Conservation (phyloP, 164 flowering plant species). For the Nelumbo lutea region DNA sequence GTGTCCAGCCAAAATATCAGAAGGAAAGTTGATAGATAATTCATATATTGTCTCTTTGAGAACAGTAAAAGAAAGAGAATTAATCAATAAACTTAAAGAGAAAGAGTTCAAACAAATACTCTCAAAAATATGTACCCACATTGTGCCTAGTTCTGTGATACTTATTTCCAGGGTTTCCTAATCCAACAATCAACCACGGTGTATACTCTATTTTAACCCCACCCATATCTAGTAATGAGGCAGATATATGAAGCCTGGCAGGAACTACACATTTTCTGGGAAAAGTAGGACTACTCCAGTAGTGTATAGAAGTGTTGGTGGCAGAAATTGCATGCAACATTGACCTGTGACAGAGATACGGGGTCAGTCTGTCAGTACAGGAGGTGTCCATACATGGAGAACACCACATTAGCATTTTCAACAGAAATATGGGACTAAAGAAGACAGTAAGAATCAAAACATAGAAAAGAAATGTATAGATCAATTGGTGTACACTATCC, state of each 20-base stretch:
- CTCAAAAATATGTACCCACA: constrained; percentile 32
- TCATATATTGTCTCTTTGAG: background rate
- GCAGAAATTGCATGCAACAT: constrained; percentile 56
- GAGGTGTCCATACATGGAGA: background rate
- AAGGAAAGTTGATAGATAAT: background rate
- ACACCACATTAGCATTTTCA: background rate
- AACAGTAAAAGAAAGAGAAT: background rate
- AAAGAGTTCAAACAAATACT: background rate
- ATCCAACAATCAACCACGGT: constrained; percentile 92
- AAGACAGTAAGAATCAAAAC: too few species aligned
- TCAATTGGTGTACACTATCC: too few species aligned
- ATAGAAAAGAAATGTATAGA: too few species aligned
- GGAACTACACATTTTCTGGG: constrained; percentile 18
- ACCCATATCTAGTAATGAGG: constrained; percentile 40
- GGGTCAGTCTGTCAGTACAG: background rate
- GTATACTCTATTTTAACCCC: constrained; percentile 71
- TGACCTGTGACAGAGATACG: constrained; percentile 23
- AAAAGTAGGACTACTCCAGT: constrained; percentile 24
- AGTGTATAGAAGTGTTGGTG: constrained; percentile 29
- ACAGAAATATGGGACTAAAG: too few species aligned
- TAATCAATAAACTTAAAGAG: background rate
- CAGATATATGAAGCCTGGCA: constrained; percentile 31
- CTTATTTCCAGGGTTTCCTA: constrained; percentile 94
- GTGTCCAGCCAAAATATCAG: background rate
- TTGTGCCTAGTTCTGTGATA: constrained; percentile 95